Base-by-base conservation (phyloP, 2,329 filamentous ascomycete species). In the Pseudocercospora eumusae region DNA sequence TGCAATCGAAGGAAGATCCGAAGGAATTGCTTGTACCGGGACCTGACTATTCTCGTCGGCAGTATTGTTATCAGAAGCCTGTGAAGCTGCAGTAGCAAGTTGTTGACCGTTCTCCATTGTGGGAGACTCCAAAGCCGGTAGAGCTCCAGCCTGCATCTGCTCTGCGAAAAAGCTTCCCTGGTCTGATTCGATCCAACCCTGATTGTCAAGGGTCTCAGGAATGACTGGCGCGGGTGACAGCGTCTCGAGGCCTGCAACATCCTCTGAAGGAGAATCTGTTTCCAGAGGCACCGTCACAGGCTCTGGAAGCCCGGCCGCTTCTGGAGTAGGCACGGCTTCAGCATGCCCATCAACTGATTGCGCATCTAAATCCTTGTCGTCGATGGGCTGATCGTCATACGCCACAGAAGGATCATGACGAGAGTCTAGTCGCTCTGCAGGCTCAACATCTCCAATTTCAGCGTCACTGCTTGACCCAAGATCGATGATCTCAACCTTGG, bases 381-480 rank as follows among this genome's bases (percentile, higher is more conserved):
- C 28, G 1, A 20, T 25, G 7, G 8, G 9, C 11, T 40, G 11
- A 21, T 54, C 28, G 1, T 54, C 47, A 20, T 47, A 23, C 10
- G 18, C 6, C 15, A 54, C 21, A 20, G 52, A 27, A 54, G 52
- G 52, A 40, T 54, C 52, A 36, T 47, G 28, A 11, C 49, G 50
- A 31, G 31, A 5, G 36, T 40, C 42, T 33, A 59, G 42, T 36
- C n/a, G 58, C 21, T 45, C 27, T 8, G 20, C n/a, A 27, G 33
- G 31, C 57, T 20, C 62, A 3, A 13, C 10, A 6, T 40, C 36
- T n/a, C 18, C 36, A 7, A 9, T 15, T 40, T n/a, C 36, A 8
- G 13, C 15, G 28, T 62, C 63, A 54, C 68, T 66, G 53, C 69
- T 66, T 50, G 65, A 68, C 15, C 65, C 64, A 62, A 74, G 67